Percentiles rank a stretch among this genome's conserved stretches.
These are phyloP conservation scores for Xylariaceae sp. DNA, from an alignment of 2,329 filamentous ascomycete species.

Conservation along the genomic window DNA sequence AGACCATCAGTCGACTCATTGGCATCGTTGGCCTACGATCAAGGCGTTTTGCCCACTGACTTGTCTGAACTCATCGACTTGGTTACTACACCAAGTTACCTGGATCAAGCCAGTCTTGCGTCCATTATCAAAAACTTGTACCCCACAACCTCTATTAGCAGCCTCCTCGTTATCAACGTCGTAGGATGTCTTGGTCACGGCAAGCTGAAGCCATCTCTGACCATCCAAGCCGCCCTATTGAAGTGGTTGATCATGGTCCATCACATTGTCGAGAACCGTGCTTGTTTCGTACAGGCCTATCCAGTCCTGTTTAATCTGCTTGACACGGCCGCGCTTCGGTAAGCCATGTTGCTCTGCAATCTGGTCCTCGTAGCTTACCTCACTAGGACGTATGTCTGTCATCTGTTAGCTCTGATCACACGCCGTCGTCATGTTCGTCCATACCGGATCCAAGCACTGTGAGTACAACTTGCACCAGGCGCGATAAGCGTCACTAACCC, in stretches of 20 bases:
- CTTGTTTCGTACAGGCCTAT: conserved; percentile 64
- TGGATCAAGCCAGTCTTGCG: conserved; percentile 71
- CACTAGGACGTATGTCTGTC: conserved; percentile 57
- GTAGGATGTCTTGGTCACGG: conserved; percentile 74
- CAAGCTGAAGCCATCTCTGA: conserved; percentile 65
- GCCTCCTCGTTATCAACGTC: conserved; percentile 57
- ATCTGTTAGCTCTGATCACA: conserved; percentile 73
- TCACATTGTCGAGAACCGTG: conserved; percentile 60
- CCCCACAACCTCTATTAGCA: conserved; percentile 59
- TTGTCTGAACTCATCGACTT: conserved; percentile 62
- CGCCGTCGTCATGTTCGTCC: conserved; percentile 77
- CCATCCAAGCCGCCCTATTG: conserved; percentile 64
- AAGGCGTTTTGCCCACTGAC: conserved; percentile 57
- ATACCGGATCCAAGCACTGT: conserved; percentile 75
- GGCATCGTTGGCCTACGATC: conserved; percentile 58
- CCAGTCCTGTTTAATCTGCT: conserved; percentile 74
- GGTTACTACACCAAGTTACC: conserved; percentile 58
- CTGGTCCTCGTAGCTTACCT: conserved; percentile 14
- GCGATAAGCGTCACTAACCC: not conserved
- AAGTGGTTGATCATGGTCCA: conserved; percentile 76
- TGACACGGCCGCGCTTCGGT: conserved; percentile 73
- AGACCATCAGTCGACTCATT: conserved; percentile 60
- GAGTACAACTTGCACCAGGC: conserved; percentile 26
- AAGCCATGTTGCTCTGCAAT: conserved; percentile 16
- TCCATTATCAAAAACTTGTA: conserved; percentile 70